Base-by-base conservation (phyloP, 768 basidiomycete species). In the Lactifluus hygrophoroides region DNA sequence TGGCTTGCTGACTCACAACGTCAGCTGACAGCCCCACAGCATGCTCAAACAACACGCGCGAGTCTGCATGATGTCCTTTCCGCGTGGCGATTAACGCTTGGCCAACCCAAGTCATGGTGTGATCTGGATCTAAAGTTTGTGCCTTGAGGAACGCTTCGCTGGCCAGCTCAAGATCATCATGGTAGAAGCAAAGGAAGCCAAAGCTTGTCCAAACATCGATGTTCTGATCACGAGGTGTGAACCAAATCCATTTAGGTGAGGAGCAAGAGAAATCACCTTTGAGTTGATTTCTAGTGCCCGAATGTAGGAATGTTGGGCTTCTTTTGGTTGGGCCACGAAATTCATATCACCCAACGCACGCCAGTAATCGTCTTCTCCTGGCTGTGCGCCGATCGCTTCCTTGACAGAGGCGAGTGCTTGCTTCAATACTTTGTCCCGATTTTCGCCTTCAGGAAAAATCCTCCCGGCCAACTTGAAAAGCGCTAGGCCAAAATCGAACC, bases 121-220 rank as follows among this genome's bases (percentile, higher is more conserved):
- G 87, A 67, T 98, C 95, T 7, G 95, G 91, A 73, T 98, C 94
- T 44, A 94, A 77, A 17, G 87, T 84, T 69, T 97, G 96, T 10
- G 94, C 92, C 57, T 85, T 85, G 66, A 85, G 78, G 64, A 99
- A 83, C 1, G 90, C 86, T 66, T 94, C 85, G 63, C 86, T 87
- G 0, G 95, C 91, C 32, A 98, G 75, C 50, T 92, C 88, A 2
- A 77, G 65, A 70, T 98, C 95, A 21, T 77, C 76, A 63, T 94
- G 77, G 55, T 87, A 74, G 25, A 94, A 76, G 71, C 91, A 98
- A 40, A 99, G 75, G 34, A 97, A 73, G 2, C 94, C 96, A 8
- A 98, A 77, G 67, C 86, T 91, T 2, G 87, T 80, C 96, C 96
- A 98, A 0, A 84, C 80, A 14, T 72, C 64, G 30, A 85, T 84